Percentiles rank a stretch among this genome's conserved stretches.
Conservation (phyloP, 169 alveolate species). For the Perkinsus olseni region DNA sequence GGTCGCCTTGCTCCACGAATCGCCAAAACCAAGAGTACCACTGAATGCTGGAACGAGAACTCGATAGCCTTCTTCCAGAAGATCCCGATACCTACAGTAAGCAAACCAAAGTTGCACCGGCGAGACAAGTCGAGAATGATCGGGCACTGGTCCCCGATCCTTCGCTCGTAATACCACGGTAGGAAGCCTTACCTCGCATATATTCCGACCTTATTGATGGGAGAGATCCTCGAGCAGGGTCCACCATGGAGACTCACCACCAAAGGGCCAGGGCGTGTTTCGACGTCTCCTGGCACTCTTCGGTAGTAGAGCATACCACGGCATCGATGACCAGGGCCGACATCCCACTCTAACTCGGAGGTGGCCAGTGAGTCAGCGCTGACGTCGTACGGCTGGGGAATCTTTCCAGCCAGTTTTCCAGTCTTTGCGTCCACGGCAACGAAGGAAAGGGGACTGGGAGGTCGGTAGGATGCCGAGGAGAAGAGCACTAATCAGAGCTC, state of each 20-base stretch:
- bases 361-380: background rate
- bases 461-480: background rate
- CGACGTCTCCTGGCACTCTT: background rate
- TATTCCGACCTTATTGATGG: background rate
- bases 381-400: background rate
- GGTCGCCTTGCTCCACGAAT: background rate
- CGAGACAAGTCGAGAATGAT: background rate
- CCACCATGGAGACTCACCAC: background rate
- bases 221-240: background rate
- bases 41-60: background rate
- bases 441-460: background rate
- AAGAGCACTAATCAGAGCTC: background rate
- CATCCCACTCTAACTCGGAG: background rate
- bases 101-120: too few species aligned
- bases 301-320: background rate
- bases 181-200: background rate
- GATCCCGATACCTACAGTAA: background rate
- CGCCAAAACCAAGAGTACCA: background rate
- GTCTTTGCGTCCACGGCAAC: background rate
- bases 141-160: background rate
- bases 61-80: background rate
- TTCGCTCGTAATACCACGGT: too few species aligned
- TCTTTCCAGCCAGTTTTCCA: background rate
- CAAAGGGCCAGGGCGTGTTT: background rate
- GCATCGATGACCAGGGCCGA: background rate